A percentile compares a stretch with the other conserved stretches of the same genome.
Evolutionary conservation across 148 eudicot species (phyloP).

Genomic region (Rhododendron griersonianum): DNA sequence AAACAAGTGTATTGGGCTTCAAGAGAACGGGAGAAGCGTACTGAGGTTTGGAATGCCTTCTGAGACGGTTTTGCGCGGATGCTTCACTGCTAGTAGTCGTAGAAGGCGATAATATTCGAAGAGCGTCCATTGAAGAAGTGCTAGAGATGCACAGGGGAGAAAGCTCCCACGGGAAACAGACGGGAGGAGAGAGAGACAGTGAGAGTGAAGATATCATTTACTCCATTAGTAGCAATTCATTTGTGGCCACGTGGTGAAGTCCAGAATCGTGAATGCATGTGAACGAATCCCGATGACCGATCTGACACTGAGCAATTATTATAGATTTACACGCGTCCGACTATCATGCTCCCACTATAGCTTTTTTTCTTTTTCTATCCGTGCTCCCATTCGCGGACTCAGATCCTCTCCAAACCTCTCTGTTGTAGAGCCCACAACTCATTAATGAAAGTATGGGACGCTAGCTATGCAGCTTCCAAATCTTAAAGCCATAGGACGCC

Average conservation of each 20-base stretch:
- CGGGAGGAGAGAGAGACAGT: not conserved
- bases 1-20: constrained; percentile 2
- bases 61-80: constrained; percentile 5
- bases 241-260: not conserved
- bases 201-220: not conserved
- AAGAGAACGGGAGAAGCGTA: not conserved
- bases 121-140: constrained; percentile 28
- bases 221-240: not conserved
- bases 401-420: too few species aligned
- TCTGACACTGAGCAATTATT: too few species aligned
- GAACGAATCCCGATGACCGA: too few species aligned
- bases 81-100: constrained; percentile 6
- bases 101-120: constrained; percentile 25
- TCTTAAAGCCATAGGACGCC: too few species aligned
- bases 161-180: not conserved
- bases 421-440: too few species aligned
- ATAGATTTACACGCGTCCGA: too few species aligned
- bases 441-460: too few species aligned
- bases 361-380: too few species aligned
- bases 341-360: too few species aligned
- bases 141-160: not conserved
- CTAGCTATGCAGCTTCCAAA: too few species aligned
- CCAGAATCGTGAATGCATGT: too few species aligned
- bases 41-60: constrained; percentile 15
- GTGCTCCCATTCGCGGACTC: too few species aligned